Percentiles rank a stretch among this genome's conserved stretches.
phyloP scores from a whole-genome alignment of 768 basidiomycete genomes.

The Butyriboletus loyo region DNA sequence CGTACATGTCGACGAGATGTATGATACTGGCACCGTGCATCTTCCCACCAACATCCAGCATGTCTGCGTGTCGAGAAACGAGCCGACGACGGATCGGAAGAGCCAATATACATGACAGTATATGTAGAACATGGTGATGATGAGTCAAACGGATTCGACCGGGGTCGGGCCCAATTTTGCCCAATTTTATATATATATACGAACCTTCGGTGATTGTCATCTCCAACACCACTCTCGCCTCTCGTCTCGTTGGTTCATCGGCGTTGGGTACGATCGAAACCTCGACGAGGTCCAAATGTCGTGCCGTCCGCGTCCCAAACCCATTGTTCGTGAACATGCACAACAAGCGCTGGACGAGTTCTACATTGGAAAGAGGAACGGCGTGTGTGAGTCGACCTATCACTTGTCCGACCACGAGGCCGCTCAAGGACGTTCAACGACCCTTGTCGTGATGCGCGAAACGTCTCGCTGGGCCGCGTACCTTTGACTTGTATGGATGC shows the following conservation, averaged over 20 bases:
- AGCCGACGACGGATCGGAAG: not conserved
- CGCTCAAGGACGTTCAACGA: no score
- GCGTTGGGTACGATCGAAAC: slow-evolving; percentile 38
- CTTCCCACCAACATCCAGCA: slow-evolving; percentile 37
- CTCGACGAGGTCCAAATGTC: slow-evolving; percentile 29
- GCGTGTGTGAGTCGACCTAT: not conserved
- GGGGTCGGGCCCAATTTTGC: not conserved
- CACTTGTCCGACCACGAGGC: not conserved
- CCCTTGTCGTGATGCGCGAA: not conserved
- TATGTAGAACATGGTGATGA: not conserved
- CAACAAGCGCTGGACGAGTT: slow-evolving; percentile 39
- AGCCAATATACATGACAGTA: not conserved
- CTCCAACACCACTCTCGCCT: slow-evolving; percentile 41
- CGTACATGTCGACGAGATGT: slow-evolving; percentile 49
- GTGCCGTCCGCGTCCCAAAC: slow-evolving; percentile 18
- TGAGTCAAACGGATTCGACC: not conserved
- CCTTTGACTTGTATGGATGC: slow-evolving; percentile 21
- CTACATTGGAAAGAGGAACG: slow-evolving; percentile 21
- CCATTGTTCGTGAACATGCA: slow-evolving; percentile 25
- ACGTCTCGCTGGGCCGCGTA: slow-evolving; percentile 3
- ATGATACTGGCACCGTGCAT: slow-evolving; percentile 43
- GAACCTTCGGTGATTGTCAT: slow-evolving; percentile 45
- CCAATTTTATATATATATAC: not conserved
- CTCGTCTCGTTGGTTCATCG: slow-evolving; percentile 35
- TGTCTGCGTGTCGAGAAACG: slow-evolving; percentile 33